phyloP scores from a whole-genome alignment of 495 filamentous ascomycete genomes.

The Aspergillus saccharolyticus region DNA sequence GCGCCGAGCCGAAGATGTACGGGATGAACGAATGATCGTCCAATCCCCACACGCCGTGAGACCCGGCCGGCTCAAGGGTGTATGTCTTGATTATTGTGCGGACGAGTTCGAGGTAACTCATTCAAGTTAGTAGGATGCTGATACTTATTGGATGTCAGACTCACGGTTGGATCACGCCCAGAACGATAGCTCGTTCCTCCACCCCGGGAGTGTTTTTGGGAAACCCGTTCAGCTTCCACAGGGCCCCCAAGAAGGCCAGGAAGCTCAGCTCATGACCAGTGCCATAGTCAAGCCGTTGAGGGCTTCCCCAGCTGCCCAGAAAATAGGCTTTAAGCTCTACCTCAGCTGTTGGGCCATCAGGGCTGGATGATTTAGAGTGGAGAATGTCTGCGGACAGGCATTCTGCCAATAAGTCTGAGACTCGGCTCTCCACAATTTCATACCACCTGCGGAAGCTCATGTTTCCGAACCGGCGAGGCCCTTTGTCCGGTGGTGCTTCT shows the following conservation, averaged over 20 bases:
- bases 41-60: slow-evolving; percentile 94
- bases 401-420: slow-evolving; percentile 53
- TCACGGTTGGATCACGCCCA: slow-evolving; percentile 77
- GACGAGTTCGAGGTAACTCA: slow-evolving; percentile 78
- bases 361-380: slow-evolving; percentile 26
- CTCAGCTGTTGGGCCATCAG: slow-evolving; percentile 38
- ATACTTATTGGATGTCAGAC: slow-evolving; percentile 19
- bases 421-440: slow-evolving; percentile 56
- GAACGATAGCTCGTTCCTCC: slow-evolving; percentile 70
- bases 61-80: slow-evolving; percentile 91
- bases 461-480: slow-evolving; percentile 89
- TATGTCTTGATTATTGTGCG: slow-evolving; percentile 81
- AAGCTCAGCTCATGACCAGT: slow-evolving; percentile 96
- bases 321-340: slow-evolving; percentile 76
- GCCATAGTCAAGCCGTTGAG: slow-evolving; percentile 88
- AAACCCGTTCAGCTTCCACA: slow-evolving; percentile 90
- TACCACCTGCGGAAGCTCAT: slow-evolving; percentile 82
- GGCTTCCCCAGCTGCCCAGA: slow-evolving; percentile 79
- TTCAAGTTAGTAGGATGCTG: not conserved
- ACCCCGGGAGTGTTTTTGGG: slow-evolving; percentile 41
- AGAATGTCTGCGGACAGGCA: slow-evolving; percentile 53
- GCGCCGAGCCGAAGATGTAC: slow-evolving; percentile 88
- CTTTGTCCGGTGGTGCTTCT: slow-evolving; percentile 75
- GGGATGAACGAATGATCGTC: slow-evolving; percentile 98
- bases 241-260: slow-evolving; percentile 77